phyloP scores from a whole-genome alignment of 306 rosid species.

The Quercus berberidifolia region DNA sequence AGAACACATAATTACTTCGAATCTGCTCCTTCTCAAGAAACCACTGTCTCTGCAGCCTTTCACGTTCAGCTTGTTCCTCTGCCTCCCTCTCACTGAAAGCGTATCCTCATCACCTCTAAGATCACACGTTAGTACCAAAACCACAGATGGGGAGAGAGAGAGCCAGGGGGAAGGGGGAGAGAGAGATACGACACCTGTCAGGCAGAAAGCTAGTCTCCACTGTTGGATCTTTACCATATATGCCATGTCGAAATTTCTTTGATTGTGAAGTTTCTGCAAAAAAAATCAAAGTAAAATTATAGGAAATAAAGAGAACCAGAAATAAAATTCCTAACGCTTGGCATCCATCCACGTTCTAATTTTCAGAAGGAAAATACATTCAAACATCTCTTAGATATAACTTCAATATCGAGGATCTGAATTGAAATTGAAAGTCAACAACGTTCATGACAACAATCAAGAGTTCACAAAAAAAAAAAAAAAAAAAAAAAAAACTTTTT shows the following conservation, averaged over 20 bases:
- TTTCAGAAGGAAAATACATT: background rate
- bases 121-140: constrained; percentile 49
- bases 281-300: constrained; percentile 11
- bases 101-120: constrained; percentile 72
- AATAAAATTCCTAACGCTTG: background rate
- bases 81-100: constrained; percentile 99
- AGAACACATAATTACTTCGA: constrained; percentile 48
- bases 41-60: constrained; percentile 85
- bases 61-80: constrained; percentile 97
- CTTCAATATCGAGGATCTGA: background rate
- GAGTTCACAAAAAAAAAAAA: too few species aligned
- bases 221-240: constrained; percentile 95
- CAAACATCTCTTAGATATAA: background rate
- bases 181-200: constrained; percentile 65
- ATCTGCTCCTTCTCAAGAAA: constrained; percentile 82
- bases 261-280: constrained; percentile 43
- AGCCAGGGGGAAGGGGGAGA: background rate
- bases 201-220: constrained; percentile 98
- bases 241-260: constrained; percentile 36
- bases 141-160: constrained; percentile 13
- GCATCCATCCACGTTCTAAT: background rate
- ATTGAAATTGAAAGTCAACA: background rate
- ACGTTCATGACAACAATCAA: background rate
- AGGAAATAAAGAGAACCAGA: background rate
- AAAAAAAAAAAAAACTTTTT: background rate